Base-by-base conservation (phyloP, 305 asterid species). In the Stenogyne calaminthoides region DNA sequence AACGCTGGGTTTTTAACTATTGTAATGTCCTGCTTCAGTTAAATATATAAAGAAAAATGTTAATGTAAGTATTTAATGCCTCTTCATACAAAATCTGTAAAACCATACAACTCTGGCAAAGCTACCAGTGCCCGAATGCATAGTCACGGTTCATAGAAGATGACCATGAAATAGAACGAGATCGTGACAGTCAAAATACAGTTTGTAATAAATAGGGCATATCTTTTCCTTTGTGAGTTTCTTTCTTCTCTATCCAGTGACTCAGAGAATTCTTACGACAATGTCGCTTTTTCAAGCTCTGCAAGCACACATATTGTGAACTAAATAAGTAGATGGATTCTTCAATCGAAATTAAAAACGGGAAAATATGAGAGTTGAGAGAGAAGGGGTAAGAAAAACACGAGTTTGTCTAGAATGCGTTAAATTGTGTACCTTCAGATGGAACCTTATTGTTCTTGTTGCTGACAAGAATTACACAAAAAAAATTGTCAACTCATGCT, bases 361-460 rank as follows among this genome's bases (percentile, higher is more conserved):
- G 4, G 16, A 1, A 37, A 9, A 37, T 20, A 37, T 5, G 8
- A 11, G 18, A 63, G 44, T 47, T 32, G 32, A 9, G 16, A 5
- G 6, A 5, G 32, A 19, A 54, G 60, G n/a, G 32, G 37, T 14
- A 18, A 7, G 19, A 61, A 14, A 22, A 42, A 16, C 15, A 19
- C 15, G 16, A 73, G 20, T 10, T 27, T 22, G 55, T 46, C n/a
- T 11, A 58, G 44, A 69, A 54, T n/a, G 34, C 9, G 42, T 52
- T 34, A 67, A 32, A 34, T 36, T 54, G 15, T 54, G 16, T 67
- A 85, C 84, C 88, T 81, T 79, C 71, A 37, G 83, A 8, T 27
- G 66, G 84, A 49, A 77, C 90, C 67, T 68, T 81, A 64, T 85
- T 5, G 67, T 84, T 86, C 72, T 77, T 74, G 67, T 55, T 79